A percentile compares a stretch with the other conserved stretches of the same genome.
Conservation (phyloP, 2,329 filamentous ascomycete genomes). For the Neodidymelliopsis sp. region DNA sequence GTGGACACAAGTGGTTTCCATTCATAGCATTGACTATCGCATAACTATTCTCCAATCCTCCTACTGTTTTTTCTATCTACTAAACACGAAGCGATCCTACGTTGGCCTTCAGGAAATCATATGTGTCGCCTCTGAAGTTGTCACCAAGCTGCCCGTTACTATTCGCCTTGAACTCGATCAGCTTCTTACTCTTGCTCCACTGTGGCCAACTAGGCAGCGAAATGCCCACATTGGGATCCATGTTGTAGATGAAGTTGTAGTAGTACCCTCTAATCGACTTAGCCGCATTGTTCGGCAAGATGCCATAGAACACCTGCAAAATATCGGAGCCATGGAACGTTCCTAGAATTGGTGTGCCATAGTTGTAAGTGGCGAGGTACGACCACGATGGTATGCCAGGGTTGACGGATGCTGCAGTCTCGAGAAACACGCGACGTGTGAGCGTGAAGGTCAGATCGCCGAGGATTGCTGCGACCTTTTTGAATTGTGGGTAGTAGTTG, state of each 20-base stretch:
- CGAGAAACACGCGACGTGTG: conserved; percentile 70
- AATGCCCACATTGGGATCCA: conserved; percentile 70
- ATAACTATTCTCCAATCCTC: no score
- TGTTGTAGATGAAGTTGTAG: conserved; percentile 72
- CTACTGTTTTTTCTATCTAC: no score
- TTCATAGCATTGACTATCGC: no score
- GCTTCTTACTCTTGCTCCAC: conserved; percentile 59
- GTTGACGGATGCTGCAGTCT: conserved; percentile 54
- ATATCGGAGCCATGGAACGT: conserved; percentile 79
- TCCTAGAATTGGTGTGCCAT: conserved; percentile 74
- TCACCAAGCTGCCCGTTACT: conserved; percentile 53
- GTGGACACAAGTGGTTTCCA: no score
- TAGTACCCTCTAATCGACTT: conserved; percentile 72
- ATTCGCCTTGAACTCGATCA: conserved; percentile 59
- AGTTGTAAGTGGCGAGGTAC: conserved; percentile 76
- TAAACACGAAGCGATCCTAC: conserved; percentile 14
- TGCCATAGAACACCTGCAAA: conserved; percentile 71
- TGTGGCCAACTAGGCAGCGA: conserved; percentile 60
- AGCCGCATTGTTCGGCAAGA: conserved; percentile 68
- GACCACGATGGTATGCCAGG: conserved; percentile 73
- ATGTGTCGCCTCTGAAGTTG: conserved; percentile 57
- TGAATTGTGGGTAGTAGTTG: conserved; percentile 78
- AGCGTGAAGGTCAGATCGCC: conserved; percentile 80
- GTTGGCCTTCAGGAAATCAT: conserved; percentile 51
- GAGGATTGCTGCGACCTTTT: conserved; percentile 76